phyloP scores from a whole-genome alignment of 169 alveolate species.

The Cryptosporidium sp. region DNA sequence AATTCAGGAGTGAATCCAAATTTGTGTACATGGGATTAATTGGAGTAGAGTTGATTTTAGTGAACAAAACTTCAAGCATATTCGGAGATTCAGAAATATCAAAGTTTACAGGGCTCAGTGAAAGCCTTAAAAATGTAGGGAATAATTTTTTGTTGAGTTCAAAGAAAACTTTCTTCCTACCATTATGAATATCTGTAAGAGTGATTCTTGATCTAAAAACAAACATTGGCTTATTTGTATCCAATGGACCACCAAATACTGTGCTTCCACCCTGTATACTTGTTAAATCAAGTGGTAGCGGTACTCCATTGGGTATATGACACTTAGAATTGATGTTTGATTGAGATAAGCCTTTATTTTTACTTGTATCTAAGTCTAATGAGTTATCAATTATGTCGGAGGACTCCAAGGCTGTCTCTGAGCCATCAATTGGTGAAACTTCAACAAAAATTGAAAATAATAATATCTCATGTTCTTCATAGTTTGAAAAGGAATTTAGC shows the following conservation, averaged over 20 bases:
- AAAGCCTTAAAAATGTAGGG: constrained; percentile 58
- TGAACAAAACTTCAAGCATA: constrained; percentile 52
- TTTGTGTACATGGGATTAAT: constrained; percentile 22
- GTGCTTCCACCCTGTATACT: constrained; percentile 79
- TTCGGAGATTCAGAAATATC: constrained; percentile 68
- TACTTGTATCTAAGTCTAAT: not conserved
- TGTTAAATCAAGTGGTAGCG: constrained; percentile 80
- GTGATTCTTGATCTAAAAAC: constrained; percentile 78
- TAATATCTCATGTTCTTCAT: constrained; percentile 60
- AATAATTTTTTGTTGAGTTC: constrained; percentile 25
- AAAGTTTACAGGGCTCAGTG: constrained; percentile 68
- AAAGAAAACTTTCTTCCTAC: constrained; percentile 66
- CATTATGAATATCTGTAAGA: constrained; percentile 78
- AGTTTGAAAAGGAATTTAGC: constrained; percentile 41
- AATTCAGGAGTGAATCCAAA: constrained; percentile 17
- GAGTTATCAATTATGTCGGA: constrained; percentile 25
- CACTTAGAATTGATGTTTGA: constrained; percentile 17
- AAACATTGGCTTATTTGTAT: constrained; percentile 75
- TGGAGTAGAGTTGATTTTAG: constrained; percentile 35
- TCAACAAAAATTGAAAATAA: constrained; percentile 37
- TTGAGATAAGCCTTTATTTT: not conserved
- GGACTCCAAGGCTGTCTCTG: constrained; percentile 37
- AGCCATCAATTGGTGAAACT: constrained; percentile 46
- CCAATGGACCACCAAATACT: constrained; percentile 81
- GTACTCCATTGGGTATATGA: constrained; percentile 77